These are phyloP conservation scores for Obelidium mucronatum DNA, from an alignment of 192 early-diverging fungal species.

Conservation along the genomic window DNA sequence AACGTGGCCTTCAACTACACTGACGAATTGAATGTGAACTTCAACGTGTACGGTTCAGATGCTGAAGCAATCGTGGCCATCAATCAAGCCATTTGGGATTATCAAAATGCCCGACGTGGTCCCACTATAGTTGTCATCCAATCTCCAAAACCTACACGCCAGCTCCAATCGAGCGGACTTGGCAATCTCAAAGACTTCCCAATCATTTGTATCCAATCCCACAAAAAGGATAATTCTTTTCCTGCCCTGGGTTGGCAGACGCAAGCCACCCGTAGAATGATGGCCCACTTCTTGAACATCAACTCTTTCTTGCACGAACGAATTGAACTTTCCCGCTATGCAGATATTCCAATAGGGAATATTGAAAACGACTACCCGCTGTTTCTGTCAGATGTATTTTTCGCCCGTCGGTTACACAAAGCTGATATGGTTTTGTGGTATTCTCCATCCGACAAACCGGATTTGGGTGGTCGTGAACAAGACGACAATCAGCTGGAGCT, in stretches of 20 bases:
- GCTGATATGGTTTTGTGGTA: constrained; percentile 91
- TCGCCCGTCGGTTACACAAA: constrained; percentile 80
- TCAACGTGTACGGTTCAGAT: constrained; percentile 57
- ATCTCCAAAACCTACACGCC: constrained; percentile 59
- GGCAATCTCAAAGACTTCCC: constrained; percentile 75
- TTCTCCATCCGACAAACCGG: constrained; percentile 79
- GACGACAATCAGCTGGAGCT: constrained; percentile 72
- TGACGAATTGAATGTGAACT: constrained; percentile 57
- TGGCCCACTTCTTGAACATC: constrained; percentile 77
- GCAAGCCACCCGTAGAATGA: constrained; percentile 72
- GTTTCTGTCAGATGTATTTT: constrained; percentile 83
- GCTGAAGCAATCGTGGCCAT: constrained; percentile 62
- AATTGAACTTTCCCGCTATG: constrained; percentile 77
- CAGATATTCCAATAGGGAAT: constrained; percentile 91
- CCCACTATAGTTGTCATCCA: constrained; percentile 80
- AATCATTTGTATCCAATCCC: constrained; percentile 68
- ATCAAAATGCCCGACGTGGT: constrained; percentile 65
- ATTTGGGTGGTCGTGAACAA: constrained; percentile 85
- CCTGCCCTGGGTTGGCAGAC: constrained; percentile 89
- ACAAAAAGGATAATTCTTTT: constrained; percentile 74
- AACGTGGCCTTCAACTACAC: constrained; percentile 56
- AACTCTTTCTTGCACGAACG: constrained; percentile 78
- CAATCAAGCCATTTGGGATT: constrained; percentile 65
- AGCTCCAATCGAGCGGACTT: constrained; percentile 54
- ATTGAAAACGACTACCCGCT: constrained; percentile 80